phyloP scores from a whole-genome alignment of 192 early-diverging fungal species.

The Backusella liffmaniae region DNA sequence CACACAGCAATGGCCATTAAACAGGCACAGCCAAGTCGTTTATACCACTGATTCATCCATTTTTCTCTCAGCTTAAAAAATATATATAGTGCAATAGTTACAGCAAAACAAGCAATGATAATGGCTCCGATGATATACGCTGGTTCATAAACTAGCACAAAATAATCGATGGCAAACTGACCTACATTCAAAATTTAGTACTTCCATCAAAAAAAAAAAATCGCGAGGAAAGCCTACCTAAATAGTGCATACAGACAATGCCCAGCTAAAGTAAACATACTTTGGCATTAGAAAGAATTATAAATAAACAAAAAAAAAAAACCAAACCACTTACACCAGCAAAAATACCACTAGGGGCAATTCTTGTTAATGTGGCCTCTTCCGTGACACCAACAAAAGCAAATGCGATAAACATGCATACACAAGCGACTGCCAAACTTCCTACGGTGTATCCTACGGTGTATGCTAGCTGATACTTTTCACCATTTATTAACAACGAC shows the following conservation, averaged over 20 bases:
- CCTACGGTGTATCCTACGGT: slow-evolving; percentile 31
- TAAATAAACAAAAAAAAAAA: neutral
- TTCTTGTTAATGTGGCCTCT: slow-evolving; percentile 29
- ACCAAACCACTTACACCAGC: slow-evolving; percentile 28
- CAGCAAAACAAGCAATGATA: slow-evolving; percentile 37
- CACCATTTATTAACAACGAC: slow-evolving; percentile 8
- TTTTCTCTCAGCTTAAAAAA: slow-evolving; percentile 47
- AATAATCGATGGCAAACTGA: slow-evolving; percentile 40
- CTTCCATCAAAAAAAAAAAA: neutral
- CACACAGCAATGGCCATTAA: slow-evolving; percentile 44
- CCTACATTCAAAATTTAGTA: neutral
- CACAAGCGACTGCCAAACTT: slow-evolving; percentile 30
- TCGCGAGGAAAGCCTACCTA: slow-evolving; percentile 17
- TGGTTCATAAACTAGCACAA: slow-evolving; percentile 19
- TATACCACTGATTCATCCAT: slow-evolving; percentile 47
- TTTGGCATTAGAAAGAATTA: neutral
- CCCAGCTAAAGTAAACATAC: slow-evolving; percentile 18
- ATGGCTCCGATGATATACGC: slow-evolving; percentile 32
- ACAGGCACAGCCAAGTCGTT: slow-evolving; percentile 43
- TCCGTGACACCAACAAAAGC: slow-evolving; percentile 33
- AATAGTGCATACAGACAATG: slow-evolving; percentile 37
- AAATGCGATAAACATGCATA: slow-evolving; percentile 35
- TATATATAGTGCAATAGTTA: slow-evolving; percentile 41
- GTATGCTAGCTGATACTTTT: slow-evolving; percentile 28
- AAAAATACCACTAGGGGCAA: slow-evolving; percentile 33